These are phyloP conservation scores for Pseudogymnoascus sp. DNA, from an alignment of 2,329 filamentous ascomycete species.

Conservation along the genomic window DNA sequence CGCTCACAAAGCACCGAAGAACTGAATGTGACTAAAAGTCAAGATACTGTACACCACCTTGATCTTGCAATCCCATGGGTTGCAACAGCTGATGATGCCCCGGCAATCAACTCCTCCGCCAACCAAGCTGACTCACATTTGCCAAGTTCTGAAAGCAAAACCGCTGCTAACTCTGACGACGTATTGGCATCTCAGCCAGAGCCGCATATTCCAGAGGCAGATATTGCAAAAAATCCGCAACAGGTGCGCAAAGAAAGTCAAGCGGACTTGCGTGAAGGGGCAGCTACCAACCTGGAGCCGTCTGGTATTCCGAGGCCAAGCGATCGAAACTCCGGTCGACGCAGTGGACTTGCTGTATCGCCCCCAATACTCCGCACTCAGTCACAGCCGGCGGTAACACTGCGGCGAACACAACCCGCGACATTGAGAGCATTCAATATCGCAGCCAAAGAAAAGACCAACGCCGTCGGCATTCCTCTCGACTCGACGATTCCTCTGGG, in stretches of 20 bases:
- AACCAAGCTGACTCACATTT: neutral
- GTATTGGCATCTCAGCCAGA: neutral
- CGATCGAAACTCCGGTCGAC: conserved; percentile 22
- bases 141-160: neutral
- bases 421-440: conserved; percentile 1
- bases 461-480: conserved; percentile 12
- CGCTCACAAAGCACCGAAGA: neutral
- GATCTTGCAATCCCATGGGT: conserved; percentile 45
- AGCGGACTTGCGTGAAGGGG: conserved; percentile 14
- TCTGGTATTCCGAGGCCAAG: conserved; percentile 28
- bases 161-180: neutral
- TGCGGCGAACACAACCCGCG: conserved; percentile 22
- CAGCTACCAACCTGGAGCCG: conserved; percentile 16
- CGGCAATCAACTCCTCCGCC: neutral
- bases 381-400: conserved; percentile 28
- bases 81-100: neutral
- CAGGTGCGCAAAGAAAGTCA: conserved; percentile 20
- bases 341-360: conserved; percentile 21
- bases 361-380: conserved; percentile 28
- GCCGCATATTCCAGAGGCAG: conserved; percentile 14
- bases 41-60: conserved; percentile 44
- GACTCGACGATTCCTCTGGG: conserved; percentile 18
- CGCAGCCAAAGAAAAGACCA: conserved; percentile 15
- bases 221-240: conserved; percentile 26
- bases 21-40: neutral